Evolutionary conservation across 306 rosid genomes (phyloP).

Genomic region (Cyamopsis tetragonoloba): DNA sequence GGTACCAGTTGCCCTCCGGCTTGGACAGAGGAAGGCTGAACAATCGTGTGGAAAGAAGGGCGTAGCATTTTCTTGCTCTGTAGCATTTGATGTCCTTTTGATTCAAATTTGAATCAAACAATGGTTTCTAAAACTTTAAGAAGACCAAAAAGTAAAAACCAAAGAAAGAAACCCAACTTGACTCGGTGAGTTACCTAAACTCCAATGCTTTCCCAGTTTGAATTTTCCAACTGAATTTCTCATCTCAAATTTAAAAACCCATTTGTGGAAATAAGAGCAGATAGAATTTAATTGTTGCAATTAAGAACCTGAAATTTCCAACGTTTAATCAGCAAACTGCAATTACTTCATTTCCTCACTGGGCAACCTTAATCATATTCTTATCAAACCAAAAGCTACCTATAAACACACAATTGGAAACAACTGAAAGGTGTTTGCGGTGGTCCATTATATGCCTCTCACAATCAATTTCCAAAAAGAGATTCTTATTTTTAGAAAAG

Average conservation of each 20-base stretch:
- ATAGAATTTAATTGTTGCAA: not conserved
- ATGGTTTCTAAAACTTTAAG: constrained; percentile 31
- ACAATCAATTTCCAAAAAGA: too few species aligned
- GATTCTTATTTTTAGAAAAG: too few species aligned
- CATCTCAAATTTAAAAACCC: constrained; percentile 10
- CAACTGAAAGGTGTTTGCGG: too few species aligned
- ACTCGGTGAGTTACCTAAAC: constrained; percentile 43
- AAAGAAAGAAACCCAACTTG: constrained; percentile 40
- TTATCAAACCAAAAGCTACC: too few species aligned
- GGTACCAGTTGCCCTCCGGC: constrained; percentile 77
- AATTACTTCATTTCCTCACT: too few species aligned
- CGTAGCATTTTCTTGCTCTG: constrained; percentile 49
- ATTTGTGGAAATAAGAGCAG: constrained; percentile 14
- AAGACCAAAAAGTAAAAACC: not conserved
- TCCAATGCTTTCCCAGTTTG: not conserved
- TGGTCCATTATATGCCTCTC: too few species aligned
- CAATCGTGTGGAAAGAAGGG: constrained; percentile 81
- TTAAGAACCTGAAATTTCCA: too few species aligned
- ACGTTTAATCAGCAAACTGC: too few species aligned
- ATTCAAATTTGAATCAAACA: constrained; percentile 50
- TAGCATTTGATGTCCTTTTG: constrained; percentile 28
- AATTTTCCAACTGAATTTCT: constrained; percentile 11
- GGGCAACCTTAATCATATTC: too few species aligned
- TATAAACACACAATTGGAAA: too few species aligned
- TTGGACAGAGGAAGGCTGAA: constrained; percentile 61